These are phyloP conservation scores for Kwoniella pini DNA, from an alignment of 768 basidiomycete genomes.

Conservation along the genomic window DNA sequence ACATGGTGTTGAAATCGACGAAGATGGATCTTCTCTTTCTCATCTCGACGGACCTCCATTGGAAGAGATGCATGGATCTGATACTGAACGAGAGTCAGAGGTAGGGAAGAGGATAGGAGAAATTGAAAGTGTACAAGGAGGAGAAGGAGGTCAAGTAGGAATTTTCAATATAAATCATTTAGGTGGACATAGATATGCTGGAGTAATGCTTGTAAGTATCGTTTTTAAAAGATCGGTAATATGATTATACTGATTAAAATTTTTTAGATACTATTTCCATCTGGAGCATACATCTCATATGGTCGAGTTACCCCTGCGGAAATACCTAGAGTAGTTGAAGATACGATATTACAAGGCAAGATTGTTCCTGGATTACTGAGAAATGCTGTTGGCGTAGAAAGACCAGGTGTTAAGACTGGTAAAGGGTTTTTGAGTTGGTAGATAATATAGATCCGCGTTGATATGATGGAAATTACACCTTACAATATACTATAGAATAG, in stretches of 20 bases:
- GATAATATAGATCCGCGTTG: too few species aligned
- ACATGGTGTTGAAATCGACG: slow-evolving; percentile 46
- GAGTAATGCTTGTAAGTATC: slow-evolving; percentile 78
- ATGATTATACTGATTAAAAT: background rate
- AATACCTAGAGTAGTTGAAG: slow-evolving; percentile 61
- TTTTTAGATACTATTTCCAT: slow-evolving; percentile 76
- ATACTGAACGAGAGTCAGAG: slow-evolving; percentile 63
- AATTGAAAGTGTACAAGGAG: slow-evolving; percentile 61
- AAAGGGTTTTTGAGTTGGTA: slow-evolving; percentile 23
- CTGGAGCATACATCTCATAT: slow-evolving; percentile 86
- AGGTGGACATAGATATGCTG: slow-evolving; percentile 90
- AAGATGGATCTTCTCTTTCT: slow-evolving; percentile 37
- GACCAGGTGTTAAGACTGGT: slow-evolving; percentile 19
- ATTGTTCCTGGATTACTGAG: slow-evolving; percentile 82
- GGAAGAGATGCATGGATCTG: slow-evolving; percentile 63
- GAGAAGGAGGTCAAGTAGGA: slow-evolving; percentile 64
- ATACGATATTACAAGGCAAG: slow-evolving; percentile 81
- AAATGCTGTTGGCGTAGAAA: slow-evolving; percentile 73
- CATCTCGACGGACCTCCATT: slow-evolving; percentile 61
- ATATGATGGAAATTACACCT: too few species aligned
- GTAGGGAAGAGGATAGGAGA: slow-evolving; percentile 60
- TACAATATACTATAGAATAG: background rate
- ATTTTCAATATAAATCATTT: slow-evolving; percentile 86
- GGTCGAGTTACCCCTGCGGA: slow-evolving; percentile 90
- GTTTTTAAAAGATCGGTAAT: background rate